A percentile compares a stretch with the other conserved stretches of the same genome.
Evolutionary conservation across 169 alveolate species (phyloP).

Genomic region (Plasmodium fragile): DNA sequence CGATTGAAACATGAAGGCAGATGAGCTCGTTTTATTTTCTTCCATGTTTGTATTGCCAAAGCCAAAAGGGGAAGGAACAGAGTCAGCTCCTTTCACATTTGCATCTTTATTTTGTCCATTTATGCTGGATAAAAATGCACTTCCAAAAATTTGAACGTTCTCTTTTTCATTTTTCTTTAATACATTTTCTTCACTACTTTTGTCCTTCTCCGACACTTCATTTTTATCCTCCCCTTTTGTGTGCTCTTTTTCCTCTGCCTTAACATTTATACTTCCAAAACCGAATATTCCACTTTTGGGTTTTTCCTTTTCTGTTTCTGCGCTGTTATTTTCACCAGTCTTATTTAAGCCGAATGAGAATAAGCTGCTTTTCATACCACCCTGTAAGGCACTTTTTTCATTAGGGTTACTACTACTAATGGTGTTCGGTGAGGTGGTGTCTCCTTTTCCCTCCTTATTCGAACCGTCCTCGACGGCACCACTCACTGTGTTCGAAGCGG

Average conservation of each 20-base stretch:
- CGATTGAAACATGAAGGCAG: neutral
- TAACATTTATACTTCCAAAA: neutral
- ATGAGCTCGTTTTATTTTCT: neutral
- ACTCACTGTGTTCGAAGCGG: neutral
- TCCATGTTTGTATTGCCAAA: neutral
- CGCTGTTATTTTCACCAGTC: neutral
- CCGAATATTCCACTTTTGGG: neutral
- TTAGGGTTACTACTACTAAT: neutral
- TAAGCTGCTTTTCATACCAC: neutral
- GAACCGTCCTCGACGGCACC: neutral
- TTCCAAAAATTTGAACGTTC: constrained; percentile 1
- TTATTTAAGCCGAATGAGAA: neutral
- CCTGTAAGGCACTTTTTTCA: neutral
- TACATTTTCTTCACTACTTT: neutral
- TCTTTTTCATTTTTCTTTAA: neutral
- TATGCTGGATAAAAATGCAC: neutral
- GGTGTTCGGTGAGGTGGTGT: neutral
- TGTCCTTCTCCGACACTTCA: neutral
- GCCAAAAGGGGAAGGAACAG: neutral
- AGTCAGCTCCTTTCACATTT: neutral
- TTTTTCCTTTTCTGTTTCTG: neutral
- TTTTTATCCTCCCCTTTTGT: neutral
- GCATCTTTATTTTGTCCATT: neutral
- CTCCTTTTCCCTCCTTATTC: neutral
- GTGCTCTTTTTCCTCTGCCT: neutral